Evolutionary conservation across 2,329 filamentous ascomycete genomes (phyloP).

Genomic region (Ophiostoma perfectum): DNA sequence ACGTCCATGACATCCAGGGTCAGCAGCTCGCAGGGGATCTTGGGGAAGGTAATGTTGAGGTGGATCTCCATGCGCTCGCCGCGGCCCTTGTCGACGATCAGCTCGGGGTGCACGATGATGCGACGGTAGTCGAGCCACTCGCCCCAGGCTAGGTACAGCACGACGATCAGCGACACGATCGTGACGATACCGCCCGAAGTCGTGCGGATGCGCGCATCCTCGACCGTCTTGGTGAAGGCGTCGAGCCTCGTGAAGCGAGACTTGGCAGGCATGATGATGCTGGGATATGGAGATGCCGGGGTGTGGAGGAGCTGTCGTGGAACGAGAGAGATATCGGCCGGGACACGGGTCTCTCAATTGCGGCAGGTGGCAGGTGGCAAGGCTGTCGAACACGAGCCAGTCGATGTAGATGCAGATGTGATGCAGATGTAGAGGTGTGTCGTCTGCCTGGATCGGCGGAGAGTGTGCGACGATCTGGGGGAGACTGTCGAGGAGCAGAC

Average conservation of each 20-base stretch:
- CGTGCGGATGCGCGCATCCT: conserved; percentile 93
- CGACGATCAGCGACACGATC: conserved; percentile 79
- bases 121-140: conserved; percentile 94
- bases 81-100: conserved; percentile 95
- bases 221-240: conserved; percentile 98
- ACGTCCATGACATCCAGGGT: conserved; percentile 99
- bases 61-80: conserved; percentile 99
- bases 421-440: neutral
- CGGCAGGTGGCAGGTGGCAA: neutral
- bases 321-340: neutral
- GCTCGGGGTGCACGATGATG: conserved; percentile 80
- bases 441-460: conserved; percentile 4
- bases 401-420: neutral
- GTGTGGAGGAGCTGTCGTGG: neutral
- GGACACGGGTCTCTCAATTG: neutral
- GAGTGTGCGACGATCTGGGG: neutral
- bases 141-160: conserved; percentile 83
- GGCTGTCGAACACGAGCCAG: conserved; percentile 6
- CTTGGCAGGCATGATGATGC: conserved; percentile 68
- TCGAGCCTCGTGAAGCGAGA: conserved; percentile 94
- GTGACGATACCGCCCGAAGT: conserved; percentile 95
- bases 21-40: conserved; percentile 87
- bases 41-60: conserved; percentile 92
- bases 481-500: neutral
- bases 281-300: neutral